Percentiles rank a stretch among this genome's conserved stretches.
Evolutionary conservation across 2,329 filamentous ascomycete genomes (phyloP).

Genomic region (Alternaria incomplexa): DNA sequence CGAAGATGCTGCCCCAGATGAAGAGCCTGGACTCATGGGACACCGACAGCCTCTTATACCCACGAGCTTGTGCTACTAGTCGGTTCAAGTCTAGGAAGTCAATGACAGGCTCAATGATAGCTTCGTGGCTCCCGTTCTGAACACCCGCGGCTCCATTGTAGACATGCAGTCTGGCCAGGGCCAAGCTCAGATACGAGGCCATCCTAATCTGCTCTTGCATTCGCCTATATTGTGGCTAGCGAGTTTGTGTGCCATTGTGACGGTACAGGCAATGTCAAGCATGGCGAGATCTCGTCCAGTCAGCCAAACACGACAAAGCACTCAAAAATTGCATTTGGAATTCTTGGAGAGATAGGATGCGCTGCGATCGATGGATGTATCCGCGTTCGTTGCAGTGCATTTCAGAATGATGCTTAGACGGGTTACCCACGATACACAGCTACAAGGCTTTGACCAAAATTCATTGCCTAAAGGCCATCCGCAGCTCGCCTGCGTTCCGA

Average conservation of each 20-base stretch:
- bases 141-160: slow-evolving; percentile 4
- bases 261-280: neutral
- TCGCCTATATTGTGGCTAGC: slow-evolving; percentile 15
- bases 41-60: slow-evolving; percentile 13
- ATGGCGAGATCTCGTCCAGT: neutral
- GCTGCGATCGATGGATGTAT: neutral
- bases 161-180: slow-evolving; percentile 1
- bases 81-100: neutral
- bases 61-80: neutral
- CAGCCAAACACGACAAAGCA: neutral
- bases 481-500: slow-evolving; percentile 9
- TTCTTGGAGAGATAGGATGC: neutral
- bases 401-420: neutral
- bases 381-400: neutral
- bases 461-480: neutral
- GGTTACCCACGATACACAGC: neutral
- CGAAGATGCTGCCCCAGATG: neutral
- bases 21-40: neutral
- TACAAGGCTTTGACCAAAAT: neutral
- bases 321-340: neutral
- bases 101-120: neutral
- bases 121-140: neutral
- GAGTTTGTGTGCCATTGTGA: neutral
- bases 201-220: slow-evolving; percentile 12
- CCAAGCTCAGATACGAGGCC: slow-evolving; percentile 14